A percentile compares a stretch with the other conserved stretches of the same genome.
phyloP scores from a whole-genome alignment of 2,329 filamentous ascomycete species.

The Xylaria sp. region DNA sequence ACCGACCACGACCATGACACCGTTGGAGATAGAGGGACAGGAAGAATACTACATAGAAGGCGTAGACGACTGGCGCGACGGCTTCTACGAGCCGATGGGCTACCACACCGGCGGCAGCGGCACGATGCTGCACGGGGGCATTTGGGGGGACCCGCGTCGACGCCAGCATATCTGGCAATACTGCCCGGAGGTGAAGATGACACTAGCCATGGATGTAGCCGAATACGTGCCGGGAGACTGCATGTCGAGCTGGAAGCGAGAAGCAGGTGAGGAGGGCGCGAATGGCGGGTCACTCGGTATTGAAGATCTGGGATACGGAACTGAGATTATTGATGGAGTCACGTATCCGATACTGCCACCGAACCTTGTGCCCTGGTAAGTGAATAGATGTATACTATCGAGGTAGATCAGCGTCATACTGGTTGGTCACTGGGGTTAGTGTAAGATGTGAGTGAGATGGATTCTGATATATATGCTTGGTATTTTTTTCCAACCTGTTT shows the following conservation, averaged over 20 bases:
- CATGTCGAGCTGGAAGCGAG: slow-evolving; percentile 59
- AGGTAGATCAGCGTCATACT: not conserved
- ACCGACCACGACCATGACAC: not conserved
- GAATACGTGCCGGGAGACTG: slow-evolving; percentile 62
- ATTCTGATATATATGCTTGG: slow-evolving; percentile 16
- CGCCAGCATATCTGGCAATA: slow-evolving; percentile 66
- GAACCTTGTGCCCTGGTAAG: slow-evolving; percentile 51
- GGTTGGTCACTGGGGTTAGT: not conserved
- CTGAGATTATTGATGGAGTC: slow-evolving; percentile 55
- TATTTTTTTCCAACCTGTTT: slow-evolving; percentile 21
- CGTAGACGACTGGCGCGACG: slow-evolving; percentile 63
- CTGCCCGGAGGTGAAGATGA: slow-evolving; percentile 70
- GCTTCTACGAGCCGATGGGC: slow-evolving; percentile 68
- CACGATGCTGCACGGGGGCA: slow-evolving; percentile 55
- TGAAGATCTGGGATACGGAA: slow-evolving; percentile 51
- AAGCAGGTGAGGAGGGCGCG: slow-evolving; percentile 33
- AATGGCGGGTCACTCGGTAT: slow-evolving; percentile 38
- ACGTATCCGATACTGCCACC: slow-evolving; percentile 56
- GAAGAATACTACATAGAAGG: slow-evolving; percentile 53
- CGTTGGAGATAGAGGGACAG: slow-evolving; percentile 43
- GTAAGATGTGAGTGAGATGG: not conserved
- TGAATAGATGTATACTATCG: not conserved
- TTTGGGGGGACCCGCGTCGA: slow-evolving; percentile 62
- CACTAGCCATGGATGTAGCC: slow-evolving; percentile 64
- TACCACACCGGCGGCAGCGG: slow-evolving; percentile 67